Conservation (phyloP, 495 filamentous ascomycete species). For the Aspergillus sclerotiicarbonarius region DNA sequence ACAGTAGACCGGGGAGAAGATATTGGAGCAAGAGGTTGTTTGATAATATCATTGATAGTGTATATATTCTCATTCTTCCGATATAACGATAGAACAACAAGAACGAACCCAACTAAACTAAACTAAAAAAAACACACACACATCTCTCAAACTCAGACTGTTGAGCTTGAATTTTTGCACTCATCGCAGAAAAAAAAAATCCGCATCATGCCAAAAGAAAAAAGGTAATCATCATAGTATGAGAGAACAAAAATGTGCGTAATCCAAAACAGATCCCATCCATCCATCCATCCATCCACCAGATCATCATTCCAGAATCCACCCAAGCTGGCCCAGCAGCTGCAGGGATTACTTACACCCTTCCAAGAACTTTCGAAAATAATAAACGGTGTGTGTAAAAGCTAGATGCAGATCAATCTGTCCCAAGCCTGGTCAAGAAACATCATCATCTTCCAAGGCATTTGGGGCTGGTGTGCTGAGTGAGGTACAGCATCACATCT, state of each 20-base stretch:
- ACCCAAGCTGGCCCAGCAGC: not conserved
- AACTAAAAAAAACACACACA: not conserved
- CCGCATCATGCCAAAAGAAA: constrained; percentile 29
- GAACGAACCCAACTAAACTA: not conserved
- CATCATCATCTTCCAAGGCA: too few relatives aligned
- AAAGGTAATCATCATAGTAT: constrained; percentile 32
- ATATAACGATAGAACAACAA: too few relatives aligned
- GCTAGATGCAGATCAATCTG: too few relatives aligned
- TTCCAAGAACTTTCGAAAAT: too few relatives aligned
- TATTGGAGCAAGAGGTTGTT: too few relatives aligned
- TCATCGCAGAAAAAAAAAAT: constrained; percentile 22
- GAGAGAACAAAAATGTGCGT: constrained; percentile 8
- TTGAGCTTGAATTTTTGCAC: constrained; percentile 37
- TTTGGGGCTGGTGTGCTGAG: not conserved
- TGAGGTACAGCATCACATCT: too few relatives aligned
- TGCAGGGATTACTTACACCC: too few relatives aligned
- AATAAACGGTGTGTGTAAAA: too few relatives aligned
- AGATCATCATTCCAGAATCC: not conserved
- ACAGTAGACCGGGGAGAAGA: too few relatives aligned
- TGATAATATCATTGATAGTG: too few relatives aligned
- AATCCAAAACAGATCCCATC: not conserved
- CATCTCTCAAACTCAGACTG: constrained; percentile 30
- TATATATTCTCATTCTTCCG: too few relatives aligned
- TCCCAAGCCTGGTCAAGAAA: too few relatives aligned
- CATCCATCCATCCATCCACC: not conserved